These are phyloP conservation scores for Alternaria sp. DNA, from an alignment of 2,329 filamentous ascomycete species.

Conservation along the genomic window DNA sequence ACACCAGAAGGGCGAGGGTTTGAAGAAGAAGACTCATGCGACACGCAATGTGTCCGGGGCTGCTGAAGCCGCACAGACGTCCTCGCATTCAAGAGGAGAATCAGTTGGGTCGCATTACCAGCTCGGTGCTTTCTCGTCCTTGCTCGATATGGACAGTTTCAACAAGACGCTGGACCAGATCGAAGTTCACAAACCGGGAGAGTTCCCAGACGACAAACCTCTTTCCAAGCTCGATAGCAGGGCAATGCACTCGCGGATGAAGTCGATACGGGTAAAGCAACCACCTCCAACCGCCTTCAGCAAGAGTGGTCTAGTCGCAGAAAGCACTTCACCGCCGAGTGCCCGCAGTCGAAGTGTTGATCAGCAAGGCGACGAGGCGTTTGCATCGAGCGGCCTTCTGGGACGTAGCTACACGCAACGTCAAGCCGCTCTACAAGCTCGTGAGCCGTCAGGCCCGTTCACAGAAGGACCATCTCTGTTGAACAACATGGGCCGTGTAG, in stretches of 20 bases:
- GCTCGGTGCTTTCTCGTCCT: conserved; percentile 70
- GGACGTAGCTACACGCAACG: conserved; percentile 59
- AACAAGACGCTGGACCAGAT: conserved; percentile 51
- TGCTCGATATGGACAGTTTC: conserved; percentile 69
- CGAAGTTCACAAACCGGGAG: conserved; percentile 28
- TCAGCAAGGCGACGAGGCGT: conserved; percentile 49
- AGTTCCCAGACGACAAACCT: conserved; percentile 35
- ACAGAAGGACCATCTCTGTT: conserved; percentile 65
- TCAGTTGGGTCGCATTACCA: conserved; percentile 63
- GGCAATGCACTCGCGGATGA: conserved; percentile 44
- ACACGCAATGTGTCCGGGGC: conserved; percentile 27
- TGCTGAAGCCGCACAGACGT: conserved; percentile 17
- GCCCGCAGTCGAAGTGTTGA: conserved; percentile 28
- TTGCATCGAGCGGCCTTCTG: conserved; percentile 56
- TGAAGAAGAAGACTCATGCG: conserved; percentile 48
- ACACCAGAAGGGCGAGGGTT: conserved; percentile 68
- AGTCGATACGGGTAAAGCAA: conserved; percentile 46
- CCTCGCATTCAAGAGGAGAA: conserved; percentile 37
- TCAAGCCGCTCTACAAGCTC: conserved; percentile 48
- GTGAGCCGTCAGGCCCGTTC: conserved; percentile 56
- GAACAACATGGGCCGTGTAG: conserved; percentile 51
- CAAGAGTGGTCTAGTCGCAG: conserved; percentile 24
- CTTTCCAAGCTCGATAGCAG: conserved; percentile 33
- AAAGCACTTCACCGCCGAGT: conserved; percentile 20
- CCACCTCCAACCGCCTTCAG: conserved; percentile 45